Evolutionary conservation across 2,329 filamentous ascomycete genomes (phyloP).

Genomic region (Alternaria sp.): DNA sequence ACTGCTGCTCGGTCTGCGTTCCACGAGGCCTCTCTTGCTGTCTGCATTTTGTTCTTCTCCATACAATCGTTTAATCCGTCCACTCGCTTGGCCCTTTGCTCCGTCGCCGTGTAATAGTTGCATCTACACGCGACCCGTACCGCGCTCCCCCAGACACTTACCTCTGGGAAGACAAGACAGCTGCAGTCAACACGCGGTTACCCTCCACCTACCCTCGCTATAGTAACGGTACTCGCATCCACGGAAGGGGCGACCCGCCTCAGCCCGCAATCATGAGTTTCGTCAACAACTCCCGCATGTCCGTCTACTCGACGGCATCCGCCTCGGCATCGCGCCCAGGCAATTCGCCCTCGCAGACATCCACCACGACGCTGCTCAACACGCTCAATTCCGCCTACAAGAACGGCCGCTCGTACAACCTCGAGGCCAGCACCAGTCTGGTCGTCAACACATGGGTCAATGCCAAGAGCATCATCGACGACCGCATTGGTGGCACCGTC

Average conservation of each 20-base stretch:
- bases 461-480: conserved; percentile 73
- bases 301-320: conserved; percentile 67
- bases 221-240: conserved; percentile 12
- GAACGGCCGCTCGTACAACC: conserved; percentile 78
- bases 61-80: conserved; percentile 35
- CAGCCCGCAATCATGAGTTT: conserved; percentile 52
- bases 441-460: conserved; percentile 97
- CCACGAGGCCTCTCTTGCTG: conserved; percentile 18
- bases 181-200: conserved; percentile 28
- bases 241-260: conserved; percentile 33
- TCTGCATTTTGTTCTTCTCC: conserved; percentile 32
- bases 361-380: conserved; percentile 91
- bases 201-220: conserved; percentile 12
- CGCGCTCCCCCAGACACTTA: neutral
- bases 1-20: conserved; percentile 19
- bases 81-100: conserved; percentile 27
- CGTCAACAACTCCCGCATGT: conserved; percentile 65
- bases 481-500: conserved; percentile 75
- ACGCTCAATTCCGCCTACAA: conserved; percentile 88
- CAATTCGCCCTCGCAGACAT: conserved; percentile 78
- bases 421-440: conserved; percentile 89
- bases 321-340: conserved; percentile 61
- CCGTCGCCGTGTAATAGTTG: conserved; percentile 1
- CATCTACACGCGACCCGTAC: neutral
- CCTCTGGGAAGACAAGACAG: conserved; percentile 10